These are phyloP conservation scores for Glebionis coronaria DNA, from an alignment of 129 eudicot genomes.

Conservation along the genomic window DNA sequence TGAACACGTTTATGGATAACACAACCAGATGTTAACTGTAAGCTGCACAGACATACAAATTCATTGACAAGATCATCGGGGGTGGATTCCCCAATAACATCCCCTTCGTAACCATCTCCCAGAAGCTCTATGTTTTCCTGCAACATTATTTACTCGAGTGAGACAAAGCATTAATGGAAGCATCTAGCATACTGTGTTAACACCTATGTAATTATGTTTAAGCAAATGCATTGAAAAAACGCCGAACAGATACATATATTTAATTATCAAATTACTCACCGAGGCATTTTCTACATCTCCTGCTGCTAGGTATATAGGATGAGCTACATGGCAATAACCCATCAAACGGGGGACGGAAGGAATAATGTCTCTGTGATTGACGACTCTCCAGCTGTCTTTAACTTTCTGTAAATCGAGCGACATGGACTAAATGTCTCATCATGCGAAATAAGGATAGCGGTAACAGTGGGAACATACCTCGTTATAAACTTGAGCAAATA, in stretches of 20 bases:
- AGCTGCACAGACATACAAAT: conserved; percentile 58
- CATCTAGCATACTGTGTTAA: no score
- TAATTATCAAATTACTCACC: conserved; percentile 36
- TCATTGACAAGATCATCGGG: conserved; percentile 93
- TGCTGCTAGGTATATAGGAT: conserved; percentile 83
- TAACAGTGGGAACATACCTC: conserved; percentile 42
- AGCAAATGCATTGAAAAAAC: background rate
- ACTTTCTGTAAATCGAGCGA: conserved; percentile 56
- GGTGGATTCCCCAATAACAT: conserved; percentile 95
- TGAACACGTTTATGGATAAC: background rate
- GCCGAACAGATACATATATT: conserved; percentile 8
- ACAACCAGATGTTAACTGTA: background rate
- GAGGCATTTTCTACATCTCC: conserved; percentile 48
- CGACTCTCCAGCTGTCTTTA: conserved; percentile 95
- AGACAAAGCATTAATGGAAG: background rate
- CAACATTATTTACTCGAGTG: conserved; percentile 7
- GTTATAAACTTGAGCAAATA: conserved; percentile 77
- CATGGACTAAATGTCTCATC: conserved; percentile 1
- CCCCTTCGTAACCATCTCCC: conserved; percentile 84
- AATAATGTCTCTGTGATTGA: conserved; percentile 94
- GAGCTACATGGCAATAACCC: conserved; percentile 99
- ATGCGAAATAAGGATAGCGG: background rate
- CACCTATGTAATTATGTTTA: no score
- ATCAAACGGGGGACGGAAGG: conserved; percentile 97
- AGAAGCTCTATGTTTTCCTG: conserved; percentile 71